Conservation (phyloP, 306 rosid species). For the Cucurbita argyrosperma region DNA sequence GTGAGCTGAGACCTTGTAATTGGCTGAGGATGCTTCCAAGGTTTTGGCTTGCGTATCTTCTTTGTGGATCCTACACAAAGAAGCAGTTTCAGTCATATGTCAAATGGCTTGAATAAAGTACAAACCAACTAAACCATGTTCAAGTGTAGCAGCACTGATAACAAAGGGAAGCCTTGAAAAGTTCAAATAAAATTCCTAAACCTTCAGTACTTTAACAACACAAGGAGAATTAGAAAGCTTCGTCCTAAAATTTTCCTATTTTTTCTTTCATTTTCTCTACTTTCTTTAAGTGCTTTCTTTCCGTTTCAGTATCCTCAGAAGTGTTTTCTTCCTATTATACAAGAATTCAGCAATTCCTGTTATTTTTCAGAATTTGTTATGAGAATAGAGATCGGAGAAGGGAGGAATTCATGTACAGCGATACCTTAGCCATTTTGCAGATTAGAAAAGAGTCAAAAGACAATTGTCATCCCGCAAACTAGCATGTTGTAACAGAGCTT, state of each 20-base stretch:
- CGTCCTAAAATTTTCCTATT: background rate
- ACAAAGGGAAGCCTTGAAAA: background rate
- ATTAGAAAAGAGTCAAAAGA: background rate
- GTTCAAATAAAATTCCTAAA: background rate
- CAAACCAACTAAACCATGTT: background rate
- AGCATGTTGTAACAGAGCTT: background rate
- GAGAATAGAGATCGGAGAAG: background rate
- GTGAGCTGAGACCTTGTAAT: conserved; percentile 71
- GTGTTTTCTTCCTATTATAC: background rate
- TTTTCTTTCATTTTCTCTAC: background rate
- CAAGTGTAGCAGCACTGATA: background rate
- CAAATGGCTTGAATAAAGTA: background rate
- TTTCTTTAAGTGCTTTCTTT: background rate
- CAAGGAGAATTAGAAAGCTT: background rate
- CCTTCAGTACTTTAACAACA: background rate
- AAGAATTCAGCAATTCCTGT: background rate
- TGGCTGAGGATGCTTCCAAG: conserved; percentile 99
- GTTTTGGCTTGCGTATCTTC: conserved; percentile 83
- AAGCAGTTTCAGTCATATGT: background rate
- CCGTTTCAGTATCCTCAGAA: background rate
- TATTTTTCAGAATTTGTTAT: background rate
- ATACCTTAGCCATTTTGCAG: background rate
- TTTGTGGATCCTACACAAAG: conserved; percentile 46
- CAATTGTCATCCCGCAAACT: background rate
- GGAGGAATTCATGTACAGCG: background rate